phyloP scores from a whole-genome alignment of 371 early-diverging fungal species.

The Nematocida minor region DNA sequence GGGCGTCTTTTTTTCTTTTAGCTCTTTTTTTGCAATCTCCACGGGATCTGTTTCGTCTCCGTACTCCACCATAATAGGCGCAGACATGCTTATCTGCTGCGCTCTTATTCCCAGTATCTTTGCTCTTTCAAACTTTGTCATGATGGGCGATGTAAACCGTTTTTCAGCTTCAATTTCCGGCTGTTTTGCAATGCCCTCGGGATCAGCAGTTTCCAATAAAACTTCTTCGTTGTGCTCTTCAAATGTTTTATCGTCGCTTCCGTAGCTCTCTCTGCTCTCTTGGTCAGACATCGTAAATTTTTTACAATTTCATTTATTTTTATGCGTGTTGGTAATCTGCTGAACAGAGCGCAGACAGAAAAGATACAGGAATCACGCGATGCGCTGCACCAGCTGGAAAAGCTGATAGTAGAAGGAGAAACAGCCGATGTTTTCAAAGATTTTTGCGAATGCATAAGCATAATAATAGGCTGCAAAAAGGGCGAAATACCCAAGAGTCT shows the following conservation, averaged over 20 bases:
- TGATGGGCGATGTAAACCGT: constrained; percentile 81
- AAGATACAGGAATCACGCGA: constrained; percentile 34
- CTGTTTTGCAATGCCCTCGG: background rate
- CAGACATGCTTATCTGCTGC: constrained; percentile 75
- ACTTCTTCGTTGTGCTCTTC: constrained; percentile 40
- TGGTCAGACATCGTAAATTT: constrained; percentile 47
- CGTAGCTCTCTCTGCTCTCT: constrained; percentile 41
- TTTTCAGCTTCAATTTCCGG: constrained; percentile 34
- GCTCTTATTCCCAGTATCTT: constrained; percentile 79
- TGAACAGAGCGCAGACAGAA: constrained; percentile 42
- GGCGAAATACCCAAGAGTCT: constrained; percentile 20
- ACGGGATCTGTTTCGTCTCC: constrained; percentile 90
- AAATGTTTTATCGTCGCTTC: constrained; percentile 46
- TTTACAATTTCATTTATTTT: constrained; percentile 23
- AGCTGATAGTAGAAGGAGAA: constrained; percentile 1
- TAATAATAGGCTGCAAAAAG: constrained; percentile 25
- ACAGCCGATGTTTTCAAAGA: constrained; percentile 7
- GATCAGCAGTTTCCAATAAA: constrained; percentile 7
- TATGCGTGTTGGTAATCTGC: constrained; percentile 22
- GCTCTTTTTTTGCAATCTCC: constrained; percentile 92
- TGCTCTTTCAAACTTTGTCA: constrained; percentile 98
- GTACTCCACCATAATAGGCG: constrained; percentile 90
- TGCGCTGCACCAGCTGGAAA: constrained; percentile 9
- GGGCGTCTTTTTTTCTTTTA: constrained; percentile 84
- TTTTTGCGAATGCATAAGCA: constrained; percentile 29